These are phyloP conservation scores for Boletus rubroflammeus DNA, from an alignment of 768 basidiomycete species.

Conservation along the genomic window DNA sequence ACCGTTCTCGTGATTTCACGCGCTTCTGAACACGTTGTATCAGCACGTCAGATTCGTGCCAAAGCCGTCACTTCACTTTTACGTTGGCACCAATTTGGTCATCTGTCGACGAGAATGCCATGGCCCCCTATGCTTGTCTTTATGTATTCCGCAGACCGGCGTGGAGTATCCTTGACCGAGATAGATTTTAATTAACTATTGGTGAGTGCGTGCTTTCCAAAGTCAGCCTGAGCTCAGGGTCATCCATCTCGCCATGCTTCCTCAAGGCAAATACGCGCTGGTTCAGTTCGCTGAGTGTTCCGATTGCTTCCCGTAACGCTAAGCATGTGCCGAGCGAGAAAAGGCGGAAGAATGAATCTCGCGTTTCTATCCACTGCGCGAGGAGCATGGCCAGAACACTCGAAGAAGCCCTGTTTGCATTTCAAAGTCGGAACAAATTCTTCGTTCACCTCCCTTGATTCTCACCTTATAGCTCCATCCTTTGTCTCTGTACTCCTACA, in stretches of 20 bases:
- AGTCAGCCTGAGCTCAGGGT: constrained; percentile 26
- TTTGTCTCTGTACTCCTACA: constrained; percentile 18
- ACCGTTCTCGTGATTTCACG: constrained; percentile 33
- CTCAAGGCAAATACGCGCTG: constrained; percentile 38
- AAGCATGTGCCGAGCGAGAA: constrained; percentile 30
- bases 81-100: constrained; percentile 28
- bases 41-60: constrained; percentile 34
- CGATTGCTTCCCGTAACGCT: constrained; percentile 33
- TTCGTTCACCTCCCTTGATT: constrained; percentile 28
- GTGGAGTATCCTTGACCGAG: constrained; percentile 33
- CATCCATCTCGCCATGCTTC: constrained; percentile 25
- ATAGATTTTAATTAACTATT: constrained; percentile 34
- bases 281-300: constrained; percentile 35
- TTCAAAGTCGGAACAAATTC: constrained; percentile 32
- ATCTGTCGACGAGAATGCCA: constrained; percentile 22
- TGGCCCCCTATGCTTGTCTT: constrained; percentile 33
- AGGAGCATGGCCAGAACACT: constrained; percentile 35
- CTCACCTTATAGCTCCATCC: constrained; percentile 29
- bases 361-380: constrained; percentile 31
- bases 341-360: constrained; percentile 36
- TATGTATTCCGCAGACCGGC: constrained; percentile 36
- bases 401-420: constrained; percentile 33
- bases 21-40: constrained; percentile 35
- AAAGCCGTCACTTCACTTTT: constrained; percentile 29
- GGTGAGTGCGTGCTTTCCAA: constrained; percentile 24